Percentiles rank a stretch among this genome's conserved stretches.
Evolutionary conservation across 805 yeast species (phyloP).

Genomic region (Ogataea nitratoaversa): DNA sequence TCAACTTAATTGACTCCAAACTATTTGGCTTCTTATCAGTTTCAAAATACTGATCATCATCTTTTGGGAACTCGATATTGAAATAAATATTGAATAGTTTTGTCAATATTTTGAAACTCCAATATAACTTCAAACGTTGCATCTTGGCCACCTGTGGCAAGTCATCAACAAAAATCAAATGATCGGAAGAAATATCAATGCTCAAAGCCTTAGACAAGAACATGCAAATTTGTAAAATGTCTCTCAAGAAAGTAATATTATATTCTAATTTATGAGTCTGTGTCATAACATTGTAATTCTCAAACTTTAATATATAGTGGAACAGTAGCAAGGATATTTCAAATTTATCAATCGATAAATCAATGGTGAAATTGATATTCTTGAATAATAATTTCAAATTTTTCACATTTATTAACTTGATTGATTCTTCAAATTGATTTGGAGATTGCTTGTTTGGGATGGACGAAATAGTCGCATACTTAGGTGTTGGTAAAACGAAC

Average conservation of each 20-base stretch:
- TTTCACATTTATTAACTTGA: constrained; percentile 31
- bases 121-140: constrained; percentile 38
- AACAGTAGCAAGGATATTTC: constrained; percentile 48
- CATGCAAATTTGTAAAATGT: constrained; percentile 39
- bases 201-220: constrained; percentile 42
- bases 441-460: constrained; percentile 26
- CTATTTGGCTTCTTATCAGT: constrained; percentile 28
- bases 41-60: constrained; percentile 13
- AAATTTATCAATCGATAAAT: constrained; percentile 42
- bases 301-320: constrained; percentile 41
- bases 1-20: constrained; percentile 31
- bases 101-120: constrained; percentile 38
- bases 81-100: constrained; percentile 28
- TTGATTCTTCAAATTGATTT: constrained; percentile 29
- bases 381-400: constrained; percentile 42
- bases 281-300: constrained; percentile 27
- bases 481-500: constrained; percentile 41
- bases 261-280: constrained; percentile 31
- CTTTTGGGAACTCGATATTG: constrained; percentile 15
- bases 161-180: constrained; percentile 7
- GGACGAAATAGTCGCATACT: constrained; percentile 16
- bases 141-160: constrained; percentile 20
- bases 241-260: constrained; percentile 33
- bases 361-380: constrained; percentile 42
- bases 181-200: constrained; percentile 27